Evolutionary conservation across 2,329 filamentous ascomycete genomes (phyloP).

Genomic region (Hymenotorrendiella dingleyae): DNA sequence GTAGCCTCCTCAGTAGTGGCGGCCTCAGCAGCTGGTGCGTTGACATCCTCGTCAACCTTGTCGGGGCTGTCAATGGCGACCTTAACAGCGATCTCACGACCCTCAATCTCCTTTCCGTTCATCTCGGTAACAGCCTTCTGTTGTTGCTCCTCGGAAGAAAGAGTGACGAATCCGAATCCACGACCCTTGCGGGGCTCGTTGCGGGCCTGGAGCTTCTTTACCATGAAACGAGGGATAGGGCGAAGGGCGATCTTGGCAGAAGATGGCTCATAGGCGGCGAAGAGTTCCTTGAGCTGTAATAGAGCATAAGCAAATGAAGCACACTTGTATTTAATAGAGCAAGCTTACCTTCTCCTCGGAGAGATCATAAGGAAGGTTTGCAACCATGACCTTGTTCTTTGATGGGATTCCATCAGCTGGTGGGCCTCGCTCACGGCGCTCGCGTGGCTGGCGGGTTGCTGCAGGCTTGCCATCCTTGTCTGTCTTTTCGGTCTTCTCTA

Average conservation of each 20-base stretch:
- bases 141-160: constrained; percentile 91
- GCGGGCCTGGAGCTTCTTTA: constrained; percentile 98
- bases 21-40: constrained; percentile 39
- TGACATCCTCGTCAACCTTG: constrained; percentile 86
- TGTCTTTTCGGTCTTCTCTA: constrained; percentile 42
- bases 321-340: constrained; percentile 26
- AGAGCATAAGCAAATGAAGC: constrained; percentile 8
- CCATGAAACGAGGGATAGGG: constrained; percentile 98
- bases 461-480: constrained; percentile 34
- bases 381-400: constrained; percentile 99
- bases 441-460: constrained; percentile 45
- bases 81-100: constrained; percentile 99
- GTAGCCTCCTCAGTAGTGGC: constrained; percentile 47
- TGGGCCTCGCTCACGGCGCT: constrained; percentile 79
- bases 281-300: constrained; percentile 89
- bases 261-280: constrained; percentile 82
- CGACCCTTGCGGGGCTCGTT: constrained; percentile 98
- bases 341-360: constrained; percentile 82
- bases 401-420: constrained; percentile 96
- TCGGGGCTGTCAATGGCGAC: constrained; percentile 98
- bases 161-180: constrained; percentile 96
- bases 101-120: constrained; percentile 99
- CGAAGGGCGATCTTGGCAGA: constrained; percentile 98
- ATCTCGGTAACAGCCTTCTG: constrained; percentile 96
- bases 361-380: constrained; percentile 96